These are phyloP conservation scores for Sporodiniella umbellata DNA, from an alignment of 371 early-diverging fungal genomes.

Conservation along the genomic window DNA sequence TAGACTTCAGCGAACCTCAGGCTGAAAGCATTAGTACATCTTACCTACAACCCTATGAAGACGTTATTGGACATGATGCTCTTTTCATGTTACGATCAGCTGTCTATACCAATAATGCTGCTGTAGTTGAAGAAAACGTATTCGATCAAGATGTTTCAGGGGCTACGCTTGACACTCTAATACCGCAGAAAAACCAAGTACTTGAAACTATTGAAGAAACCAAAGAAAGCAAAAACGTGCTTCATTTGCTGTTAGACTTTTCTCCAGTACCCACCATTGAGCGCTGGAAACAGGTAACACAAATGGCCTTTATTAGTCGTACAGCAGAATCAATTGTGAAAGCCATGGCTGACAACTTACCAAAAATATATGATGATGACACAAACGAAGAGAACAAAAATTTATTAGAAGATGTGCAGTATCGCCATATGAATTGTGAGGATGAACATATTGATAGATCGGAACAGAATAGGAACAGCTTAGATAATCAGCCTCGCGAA, in stretches of 20 bases:
- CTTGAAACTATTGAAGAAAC: not conserved
- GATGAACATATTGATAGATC: no score
- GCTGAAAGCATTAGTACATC: slow-evolving; percentile 6
- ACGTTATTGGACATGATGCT: slow-evolving; percentile 65
- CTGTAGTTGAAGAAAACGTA: not conserved
- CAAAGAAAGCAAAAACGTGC: slow-evolving; percentile 14
- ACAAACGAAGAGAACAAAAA: not conserved
- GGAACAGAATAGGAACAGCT: no score
- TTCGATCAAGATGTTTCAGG: not conserved
- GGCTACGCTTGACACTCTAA: slow-evolving; percentile 13
- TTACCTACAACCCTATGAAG: slow-evolving; percentile 55
- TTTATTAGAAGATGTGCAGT: not conserved
- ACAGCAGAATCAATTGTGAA: slow-evolving; percentile 48
- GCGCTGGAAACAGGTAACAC: slow-evolving; percentile 82
- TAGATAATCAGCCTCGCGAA: no score
- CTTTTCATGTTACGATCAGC: slow-evolving; percentile 57
- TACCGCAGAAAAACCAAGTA: no score
- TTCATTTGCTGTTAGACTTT: slow-evolving; percentile 48
- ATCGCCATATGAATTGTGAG: no score
- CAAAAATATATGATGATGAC: not conserved
- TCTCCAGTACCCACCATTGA: slow-evolving; percentile 65
- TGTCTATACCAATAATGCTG: slow-evolving; percentile 14
- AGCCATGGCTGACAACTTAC: slow-evolving; percentile 42
- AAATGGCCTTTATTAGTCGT: slow-evolving; percentile 63
- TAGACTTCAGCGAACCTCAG: not conserved